Evolutionary conservation across 108 stramenopile genomes (phyloP).

Genomic region (Skeletonema menzelii): DNA sequence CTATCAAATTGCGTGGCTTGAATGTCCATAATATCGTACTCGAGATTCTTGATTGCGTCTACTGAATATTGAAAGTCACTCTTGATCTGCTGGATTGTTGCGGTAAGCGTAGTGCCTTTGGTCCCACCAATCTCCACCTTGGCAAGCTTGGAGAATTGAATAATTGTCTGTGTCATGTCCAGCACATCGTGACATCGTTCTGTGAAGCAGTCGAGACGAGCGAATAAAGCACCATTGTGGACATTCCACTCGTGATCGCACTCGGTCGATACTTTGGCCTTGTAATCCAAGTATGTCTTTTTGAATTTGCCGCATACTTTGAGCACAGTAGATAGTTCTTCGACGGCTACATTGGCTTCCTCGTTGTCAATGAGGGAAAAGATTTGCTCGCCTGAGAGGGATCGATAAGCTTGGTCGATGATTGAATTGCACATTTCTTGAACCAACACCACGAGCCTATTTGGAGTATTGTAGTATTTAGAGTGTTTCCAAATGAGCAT

Average conservation of each 20-base stretch:
- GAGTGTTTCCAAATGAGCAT: conserved; percentile 94
- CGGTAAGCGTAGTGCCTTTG: conserved; percentile 85
- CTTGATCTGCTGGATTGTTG: conserved; percentile 80
- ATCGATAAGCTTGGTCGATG: conserved; percentile 80
- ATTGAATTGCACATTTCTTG: conserved; percentile 89
- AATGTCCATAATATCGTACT: conserved; percentile 92
- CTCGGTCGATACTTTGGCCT: conserved; percentile 72
- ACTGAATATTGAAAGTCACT: conserved; percentile 79
- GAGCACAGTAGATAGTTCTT: conserved; percentile 55
- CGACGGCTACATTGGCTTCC: conserved; percentile 73
- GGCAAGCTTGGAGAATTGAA: conserved; percentile 86
- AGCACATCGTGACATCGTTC: conserved; percentile 91
- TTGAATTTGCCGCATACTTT: conserved; percentile 86
- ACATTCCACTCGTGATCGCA: conserved; percentile 83
- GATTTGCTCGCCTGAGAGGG: conserved; percentile 84
- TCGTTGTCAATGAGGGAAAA: conserved; percentile 84
- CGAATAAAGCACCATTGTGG: conserved; percentile 90
- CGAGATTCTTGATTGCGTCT: conserved; percentile 72
- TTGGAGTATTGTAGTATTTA: conserved; percentile 89
- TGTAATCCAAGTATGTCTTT: conserved; percentile 80
- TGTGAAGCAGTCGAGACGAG: conserved; percentile 86
- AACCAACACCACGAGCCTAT: conserved; percentile 86
- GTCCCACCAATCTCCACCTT: conserved; percentile 90
- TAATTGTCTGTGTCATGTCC: conserved; percentile 86
- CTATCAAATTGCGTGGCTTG: conserved; percentile 79